These are phyloP conservation scores for Fusarium nisikadoi DNA, from an alignment of 2,329 filamentous ascomycete genomes.

Conservation along the genomic window DNA sequence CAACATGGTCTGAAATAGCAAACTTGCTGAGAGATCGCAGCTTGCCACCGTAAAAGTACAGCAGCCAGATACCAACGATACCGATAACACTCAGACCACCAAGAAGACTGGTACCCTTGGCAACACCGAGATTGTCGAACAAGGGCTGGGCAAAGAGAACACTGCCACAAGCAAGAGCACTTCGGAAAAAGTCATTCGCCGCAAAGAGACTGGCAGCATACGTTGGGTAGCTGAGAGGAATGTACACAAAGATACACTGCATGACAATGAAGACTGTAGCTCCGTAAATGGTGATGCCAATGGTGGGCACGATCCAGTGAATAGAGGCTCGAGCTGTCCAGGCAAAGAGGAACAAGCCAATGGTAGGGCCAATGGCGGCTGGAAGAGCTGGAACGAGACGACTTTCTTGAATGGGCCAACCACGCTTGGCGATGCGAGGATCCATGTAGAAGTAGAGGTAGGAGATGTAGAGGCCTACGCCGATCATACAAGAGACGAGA, in stretches of 20 bases:
- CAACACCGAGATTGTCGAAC: conserved; percentile 68
- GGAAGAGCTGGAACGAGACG: conserved; percentile 66
- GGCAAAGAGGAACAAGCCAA: conserved; percentile 70
- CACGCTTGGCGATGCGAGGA: conserved; percentile 59
- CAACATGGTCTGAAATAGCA: conserved; percentile 52
- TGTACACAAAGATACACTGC: conserved; percentile 70
- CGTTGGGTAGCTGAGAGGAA: conserved; percentile 64
- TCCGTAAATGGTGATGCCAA: conserved; percentile 67
- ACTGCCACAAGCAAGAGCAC: conserved; percentile 67
- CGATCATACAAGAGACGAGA: conserved; percentile 66
- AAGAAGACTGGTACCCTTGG: conserved; percentile 65
- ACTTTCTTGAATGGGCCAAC: conserved; percentile 63
- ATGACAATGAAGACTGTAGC: conserved; percentile 64
- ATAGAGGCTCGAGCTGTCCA: conserved; percentile 64
- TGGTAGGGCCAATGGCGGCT: conserved; percentile 62
- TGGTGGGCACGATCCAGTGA: conserved; percentile 65
- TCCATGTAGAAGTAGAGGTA: conserved; percentile 65
- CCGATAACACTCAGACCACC: conserved; percentile 64
- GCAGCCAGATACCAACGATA: conserved; percentile 67
- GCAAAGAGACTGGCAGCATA: conserved; percentile 70
- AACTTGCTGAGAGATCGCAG: conserved; percentile 69
- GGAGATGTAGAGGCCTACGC: conserved; percentile 58
- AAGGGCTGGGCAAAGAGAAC: conserved; percentile 70
- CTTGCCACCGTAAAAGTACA: conserved; percentile 67
- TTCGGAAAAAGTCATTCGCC: conserved; percentile 69